Base-by-base conservation (phyloP, 176 grass and related monocot genomes). In the Thalia dealbata region DNA sequence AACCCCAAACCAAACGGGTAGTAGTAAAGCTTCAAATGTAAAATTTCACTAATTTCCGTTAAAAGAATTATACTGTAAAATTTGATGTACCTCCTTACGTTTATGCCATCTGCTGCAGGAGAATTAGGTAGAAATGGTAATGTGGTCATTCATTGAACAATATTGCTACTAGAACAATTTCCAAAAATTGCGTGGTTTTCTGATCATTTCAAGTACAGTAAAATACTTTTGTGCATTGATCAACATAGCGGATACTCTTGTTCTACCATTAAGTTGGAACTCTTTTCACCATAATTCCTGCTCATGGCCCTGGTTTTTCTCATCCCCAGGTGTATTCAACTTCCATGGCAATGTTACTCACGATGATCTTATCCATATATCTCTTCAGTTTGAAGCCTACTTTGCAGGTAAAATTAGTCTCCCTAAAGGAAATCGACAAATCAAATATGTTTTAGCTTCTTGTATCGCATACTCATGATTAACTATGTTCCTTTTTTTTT, bases 301-400 rank as follows among this genome's bases (percentile, higher is more conserved):
- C 32, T 38, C 4, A 38, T 4, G 1, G 32, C 32, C 32, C 9
- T 23, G 23, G 54, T 77, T 70, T 67, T 23, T 64, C 22, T 72
- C 32, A 38, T 38, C 32, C 32, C 15, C 83, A 92, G 95, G 92
- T 99, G 5, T 99, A 99, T 79, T 89, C 95, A 79, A 99, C 95
- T 71, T 99, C 95, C 73, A 99, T 99, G 95, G 90, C 95, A 22
- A 93, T 99, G 95, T 79, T 99, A 69, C 82, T 99, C 42, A 99
- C 95, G 13, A 92, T 92, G 84, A 74, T 99, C 74, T 74, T 93
- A 60, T 93, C 95, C 27, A 76, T 90, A 86, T 97, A 81, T 74
- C 83, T 97, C 80, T 97, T 99, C 63, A 86, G 75, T 79, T 73
- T 91, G 73, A 99, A 85, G 71, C 84, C 87, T 66, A 99, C 95